Evolutionary conservation across 345 rosid species (phyloP).

Genomic region (Corchorus olitorius): DNA sequence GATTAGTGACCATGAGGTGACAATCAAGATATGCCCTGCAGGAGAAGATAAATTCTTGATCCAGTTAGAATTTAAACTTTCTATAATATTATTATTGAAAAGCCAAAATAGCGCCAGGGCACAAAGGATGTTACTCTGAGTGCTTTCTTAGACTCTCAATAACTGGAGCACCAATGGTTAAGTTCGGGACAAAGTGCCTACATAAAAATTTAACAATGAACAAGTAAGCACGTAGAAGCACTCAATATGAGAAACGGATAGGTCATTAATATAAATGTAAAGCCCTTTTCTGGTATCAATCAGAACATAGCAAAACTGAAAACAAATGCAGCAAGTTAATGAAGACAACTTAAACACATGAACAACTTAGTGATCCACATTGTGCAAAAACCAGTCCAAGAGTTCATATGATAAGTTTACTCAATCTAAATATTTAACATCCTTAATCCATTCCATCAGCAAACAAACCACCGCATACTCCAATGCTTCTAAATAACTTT

Average conservation of each 20-base stretch:
- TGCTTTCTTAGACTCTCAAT: conserved; percentile 90
- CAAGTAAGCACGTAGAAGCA: neutral
- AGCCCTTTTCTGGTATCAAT: too few species aligned
- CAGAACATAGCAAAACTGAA: neutral
- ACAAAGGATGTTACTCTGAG: conserved; percentile 51
- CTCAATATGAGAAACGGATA: conserved; percentile 1
- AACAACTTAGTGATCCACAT: neutral
- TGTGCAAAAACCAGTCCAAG: neutral
- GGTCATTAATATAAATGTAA: neutral
- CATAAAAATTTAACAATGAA: conserved; percentile 16
- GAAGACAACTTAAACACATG: neutral
- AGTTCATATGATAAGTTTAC: too few species aligned
- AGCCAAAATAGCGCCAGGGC: neutral
- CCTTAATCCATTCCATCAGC: neutral
- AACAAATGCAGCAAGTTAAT: neutral
- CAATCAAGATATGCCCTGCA: conserved; percentile 91
- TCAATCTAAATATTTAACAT: neutral
- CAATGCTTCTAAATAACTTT: neutral
- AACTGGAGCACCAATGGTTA: conserved; percentile 87
- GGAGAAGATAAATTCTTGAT: conserved; percentile 16
- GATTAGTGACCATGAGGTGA: conserved; percentile 92
- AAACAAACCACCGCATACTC: neutral
- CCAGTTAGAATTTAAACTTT: neutral
- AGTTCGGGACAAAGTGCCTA: conserved; percentile 90
- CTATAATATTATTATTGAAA: neutral